These are phyloP conservation scores for Monosporascus sp. DNA, from an alignment of 2,329 filamentous ascomycete species.

Conservation along the genomic window DNA sequence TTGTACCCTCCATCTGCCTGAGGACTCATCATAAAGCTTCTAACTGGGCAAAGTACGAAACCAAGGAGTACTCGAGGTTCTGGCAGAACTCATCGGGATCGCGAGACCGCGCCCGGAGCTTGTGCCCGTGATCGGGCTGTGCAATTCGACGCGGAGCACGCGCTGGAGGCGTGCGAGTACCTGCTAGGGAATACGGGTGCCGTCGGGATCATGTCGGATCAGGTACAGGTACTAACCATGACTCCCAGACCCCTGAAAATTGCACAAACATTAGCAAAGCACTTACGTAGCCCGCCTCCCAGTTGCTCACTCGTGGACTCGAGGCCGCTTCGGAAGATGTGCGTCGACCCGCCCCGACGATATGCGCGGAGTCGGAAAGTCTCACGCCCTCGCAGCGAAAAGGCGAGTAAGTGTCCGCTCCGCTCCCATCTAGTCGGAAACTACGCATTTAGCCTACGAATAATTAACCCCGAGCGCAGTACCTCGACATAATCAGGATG, in stretches of 20 bases:
- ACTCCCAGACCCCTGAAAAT: not conserved
- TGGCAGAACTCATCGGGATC: constrained; percentile 25
- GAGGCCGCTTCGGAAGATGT: constrained; percentile 25
- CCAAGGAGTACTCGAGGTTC: constrained; percentile 29
- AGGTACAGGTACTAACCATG: constrained; percentile 26
- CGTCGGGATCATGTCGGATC: constrained; percentile 28
- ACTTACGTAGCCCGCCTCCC: not conserved
- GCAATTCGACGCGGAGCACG: constrained; percentile 29
- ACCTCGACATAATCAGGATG: constrained; percentile 25
- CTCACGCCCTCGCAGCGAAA: constrained; percentile 34
- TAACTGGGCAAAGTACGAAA: constrained; percentile 21
- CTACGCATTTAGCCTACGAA: not conserved
- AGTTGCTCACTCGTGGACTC: constrained; percentile 31
- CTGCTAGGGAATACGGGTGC: constrained; percentile 19
- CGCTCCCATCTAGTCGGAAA: not conserved
- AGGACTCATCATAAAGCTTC: not conserved
- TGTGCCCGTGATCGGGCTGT: constrained; percentile 27
- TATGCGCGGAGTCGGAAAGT: constrained; percentile 22
- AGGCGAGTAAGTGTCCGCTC: constrained; percentile 8
- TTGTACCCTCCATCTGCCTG: not conserved
- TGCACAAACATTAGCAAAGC: not conserved
- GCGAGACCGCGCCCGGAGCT: constrained; percentile 22
- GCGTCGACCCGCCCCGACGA: constrained; percentile 22
- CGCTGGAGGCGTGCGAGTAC: constrained; percentile 27
- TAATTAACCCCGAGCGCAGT: constrained; percentile 13